A percentile compares a stretch with the other conserved stretches of the same genome.
Conservation (phyloP, 2,329 filamentous ascomycete species). For the Sclerotinia nivalis region DNA sequence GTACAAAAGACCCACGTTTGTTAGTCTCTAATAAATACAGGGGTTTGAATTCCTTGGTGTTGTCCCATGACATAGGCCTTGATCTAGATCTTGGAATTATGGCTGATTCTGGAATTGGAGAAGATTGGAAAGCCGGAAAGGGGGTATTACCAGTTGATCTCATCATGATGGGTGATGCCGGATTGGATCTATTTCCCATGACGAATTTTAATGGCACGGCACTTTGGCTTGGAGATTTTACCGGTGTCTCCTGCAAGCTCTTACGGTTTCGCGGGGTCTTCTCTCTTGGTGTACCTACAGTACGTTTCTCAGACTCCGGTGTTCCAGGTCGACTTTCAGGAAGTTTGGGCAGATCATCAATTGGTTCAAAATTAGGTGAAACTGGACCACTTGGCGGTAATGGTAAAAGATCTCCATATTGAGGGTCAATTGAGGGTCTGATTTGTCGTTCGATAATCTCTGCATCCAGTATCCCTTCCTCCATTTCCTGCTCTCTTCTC, state of each 20-base stretch:
- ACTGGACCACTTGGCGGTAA: constrained; percentile 61
- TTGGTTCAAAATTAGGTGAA: constrained; percentile 47
- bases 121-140: constrained; percentile 42
- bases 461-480: constrained; percentile 51
- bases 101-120: constrained; percentile 37
- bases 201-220: constrained; percentile 58
- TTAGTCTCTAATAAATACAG: constrained; percentile 73
- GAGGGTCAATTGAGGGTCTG: constrained; percentile 66
- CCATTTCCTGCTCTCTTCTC: constrained; percentile 22
- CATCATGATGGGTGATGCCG: constrained; percentile 47
- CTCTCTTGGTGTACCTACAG: constrained; percentile 28
- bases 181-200: constrained; percentile 45
- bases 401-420: constrained; percentile 64
- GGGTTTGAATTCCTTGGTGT: constrained; percentile 71
- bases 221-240: constrained; percentile 49
- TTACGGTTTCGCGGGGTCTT: constrained; percentile 32
- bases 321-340: constrained; percentile 57
- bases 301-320: constrained; percentile 37
- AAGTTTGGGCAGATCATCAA: constrained; percentile 52
- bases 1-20: constrained; percentile 30
- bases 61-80: constrained; percentile 63
- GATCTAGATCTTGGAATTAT: constrained; percentile 45
- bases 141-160: constrained; percentile 45
- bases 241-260: constrained; percentile 36
- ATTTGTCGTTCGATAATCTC: constrained; percentile 59